Base-by-base conservation (phyloP, 768 basidiomycete genomes). In the Boletus fagicola region DNA sequence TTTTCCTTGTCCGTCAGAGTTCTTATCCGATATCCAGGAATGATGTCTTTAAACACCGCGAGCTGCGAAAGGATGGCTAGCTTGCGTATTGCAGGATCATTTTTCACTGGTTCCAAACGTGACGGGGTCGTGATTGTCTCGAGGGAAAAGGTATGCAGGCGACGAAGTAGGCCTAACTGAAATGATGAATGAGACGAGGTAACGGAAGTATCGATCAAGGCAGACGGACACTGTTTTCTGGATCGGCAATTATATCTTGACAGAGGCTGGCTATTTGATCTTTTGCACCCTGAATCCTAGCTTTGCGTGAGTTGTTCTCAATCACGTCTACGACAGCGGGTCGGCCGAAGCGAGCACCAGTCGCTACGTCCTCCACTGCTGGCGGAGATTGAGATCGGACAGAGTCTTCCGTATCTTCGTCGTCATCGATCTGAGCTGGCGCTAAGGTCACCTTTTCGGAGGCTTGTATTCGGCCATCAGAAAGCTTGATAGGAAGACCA, bases 11-110 rank as follows among this genome's bases (percentile, higher is more conserved):
- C 96, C 8, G 93, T 94, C 44, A 98, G 78, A 18, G 86, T 75
- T 52, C 97, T 92, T 70, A 99, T 96, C 58, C 94, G 88, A 73
- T 98, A 99, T 4, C 93, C 93, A 26, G 97, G 97, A 42, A 98
- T 86, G 60, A 98, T 83, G 72, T 99, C 97, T 69, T 93, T 94
- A 80, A 92, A 97, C 12, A 98, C 92, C 28, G 94, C 90, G 31
- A 98, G 78, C 66, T 96, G 88, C 13, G 94, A 96, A 40, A 98
- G 76, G 48, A 95, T 81, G 3, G 96, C 90, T 39, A 98, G 77
- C 69, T 91, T 91, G 59, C 96, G 85, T 61, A 99, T 89, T 33
- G 89, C 75, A 18, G 78, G 71, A 63, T 98, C 94, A 63, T 98
- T 95, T 18, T 75, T 66, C 9, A 98, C 77, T 3, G 89, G 86